Base-by-base conservation (phyloP, 805 yeast genomes). In the Blastobotrys parvus region DNA sequence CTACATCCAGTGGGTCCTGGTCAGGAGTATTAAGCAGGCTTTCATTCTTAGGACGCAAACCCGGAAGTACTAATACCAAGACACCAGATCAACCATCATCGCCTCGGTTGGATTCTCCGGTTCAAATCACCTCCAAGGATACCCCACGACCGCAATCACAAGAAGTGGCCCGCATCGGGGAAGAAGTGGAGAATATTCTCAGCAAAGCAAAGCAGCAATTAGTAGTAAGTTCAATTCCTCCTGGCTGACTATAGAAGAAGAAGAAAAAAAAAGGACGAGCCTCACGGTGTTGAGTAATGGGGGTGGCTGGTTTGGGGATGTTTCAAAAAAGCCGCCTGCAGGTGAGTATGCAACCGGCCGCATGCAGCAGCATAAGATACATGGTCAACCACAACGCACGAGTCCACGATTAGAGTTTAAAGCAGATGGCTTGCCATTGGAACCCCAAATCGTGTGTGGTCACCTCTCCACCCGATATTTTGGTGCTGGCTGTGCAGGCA, bases 121-220 rank as follows among this genome's bases (percentile, higher is more conserved):
- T 16, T 10, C 11, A 29, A 29, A 16, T 29, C 16, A 29, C 16
- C 13, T 29, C 32, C 4, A 16, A 16, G n/a, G n/a, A n/a, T n/a
- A n/a, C n/a, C n/a, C n/a, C n/a, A n/a, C n/a, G n/a, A n/a, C n/a
- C n/a, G n/a, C n/a, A n/a, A n/a, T n/a, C n/a, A n/a, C n/a, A n/a
- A n/a, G n/a, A n/a, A n/a, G n/a, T n/a, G n/a, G n/a, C n/a, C n/a
- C n/a, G n/a, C n/a, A n/a, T n/a, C n/a, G n/a, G n/a, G n/a, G n/a
- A n/a, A n/a, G 33, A 25, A 21, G 42, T 32, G 21, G 35, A 39
- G 16, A 23, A 39, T 22, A 39, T 39, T 5, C 37, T 39, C 13
- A 29, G n/a, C 31, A 31, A 23, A 20, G 42, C 42, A n/a, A 39
- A 22, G 36, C 42, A 39, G 17, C 42, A 39, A 20, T 16, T 39